A percentile compares a stretch with the other conserved stretches of the same genome.
Conservation (phyloP, 2,329 filamentous ascomycete species). For the Chrysoporthe deuterocubensis region DNA sequence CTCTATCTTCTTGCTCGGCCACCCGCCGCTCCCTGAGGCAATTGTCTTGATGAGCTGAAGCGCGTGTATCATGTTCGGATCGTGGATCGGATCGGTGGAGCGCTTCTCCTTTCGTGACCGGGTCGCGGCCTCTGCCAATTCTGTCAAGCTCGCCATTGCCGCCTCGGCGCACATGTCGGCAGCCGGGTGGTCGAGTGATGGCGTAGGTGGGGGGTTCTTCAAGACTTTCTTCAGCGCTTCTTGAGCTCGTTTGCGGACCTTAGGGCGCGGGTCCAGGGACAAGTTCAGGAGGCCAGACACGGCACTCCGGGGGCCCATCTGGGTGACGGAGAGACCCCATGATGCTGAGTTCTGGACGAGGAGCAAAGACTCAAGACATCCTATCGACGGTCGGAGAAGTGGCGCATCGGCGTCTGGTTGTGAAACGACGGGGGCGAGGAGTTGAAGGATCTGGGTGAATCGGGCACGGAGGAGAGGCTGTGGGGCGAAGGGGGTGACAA, state of each 20-base stretch:
- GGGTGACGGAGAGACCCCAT: constrained; percentile 84
- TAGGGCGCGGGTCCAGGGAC: constrained; percentile 84
- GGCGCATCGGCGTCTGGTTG: constrained; percentile 84
- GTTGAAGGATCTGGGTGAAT: constrained; percentile 89
- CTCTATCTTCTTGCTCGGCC: constrained; percentile 97
- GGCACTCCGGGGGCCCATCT: constrained; percentile 84
- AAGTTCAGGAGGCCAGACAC: constrained; percentile 85
- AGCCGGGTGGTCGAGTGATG: constrained; percentile 90
- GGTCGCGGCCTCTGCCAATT: constrained; percentile 67
- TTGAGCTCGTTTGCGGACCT: constrained; percentile 91
- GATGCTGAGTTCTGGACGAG: constrained; percentile 84
- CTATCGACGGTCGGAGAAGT: constrained; percentile 84
- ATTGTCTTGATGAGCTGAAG: constrained; percentile 91
- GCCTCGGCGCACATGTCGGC: constrained; percentile 96
- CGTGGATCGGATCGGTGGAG: constrained; percentile 63
- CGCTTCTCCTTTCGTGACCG: constrained; percentile 72
- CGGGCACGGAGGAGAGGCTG: constrained; percentile 88
- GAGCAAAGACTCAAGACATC: constrained; percentile 89
- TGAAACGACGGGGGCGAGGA: constrained; percentile 82
- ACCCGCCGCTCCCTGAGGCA: constrained; percentile 84
- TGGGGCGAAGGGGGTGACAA: constrained; percentile 84
- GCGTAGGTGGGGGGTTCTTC: constrained; percentile 84
- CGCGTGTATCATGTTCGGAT: constrained; percentile 87
- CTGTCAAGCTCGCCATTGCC: constrained; percentile 77
- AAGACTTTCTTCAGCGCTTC: constrained; percentile 86